phyloP scores from a whole-genome alignment of 495 filamentous ascomycete genomes.

The Delitschia confertaspora region DNA sequence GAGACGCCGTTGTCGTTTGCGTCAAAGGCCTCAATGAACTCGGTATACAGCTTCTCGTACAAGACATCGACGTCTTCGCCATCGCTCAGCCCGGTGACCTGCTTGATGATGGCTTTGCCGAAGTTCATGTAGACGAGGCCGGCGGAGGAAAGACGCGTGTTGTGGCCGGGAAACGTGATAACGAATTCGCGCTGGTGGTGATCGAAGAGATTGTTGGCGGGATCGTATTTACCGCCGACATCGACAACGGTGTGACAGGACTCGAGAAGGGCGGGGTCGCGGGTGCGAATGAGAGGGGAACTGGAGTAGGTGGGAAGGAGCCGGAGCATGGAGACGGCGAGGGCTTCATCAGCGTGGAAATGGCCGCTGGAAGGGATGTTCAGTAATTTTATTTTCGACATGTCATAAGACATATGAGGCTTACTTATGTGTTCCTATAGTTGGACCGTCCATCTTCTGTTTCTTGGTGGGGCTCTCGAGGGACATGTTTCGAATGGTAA shows the following conservation, averaged over 20 bases:
- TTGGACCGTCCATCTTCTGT: conserved; percentile 32
- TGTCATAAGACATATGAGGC: conserved; percentile 13
- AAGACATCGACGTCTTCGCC: conserved; percentile 60
- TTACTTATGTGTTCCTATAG: conserved; percentile 83
- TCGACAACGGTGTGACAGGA: conserved; percentile 93
- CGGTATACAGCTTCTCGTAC: conserved; percentile 81
- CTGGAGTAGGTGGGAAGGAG: conserved; percentile 70
- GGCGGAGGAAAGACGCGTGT: conserved; percentile 84
- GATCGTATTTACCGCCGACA: conserved; percentile 83
- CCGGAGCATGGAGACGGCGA: conserved; percentile 94
- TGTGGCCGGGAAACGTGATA: conserved; percentile 64
- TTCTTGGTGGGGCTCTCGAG: conserved; percentile 32
- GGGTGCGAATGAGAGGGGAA: conserved; percentile 73
- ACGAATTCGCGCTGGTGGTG: conserved; percentile 92
- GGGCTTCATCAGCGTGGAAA: conserved; percentile 97
- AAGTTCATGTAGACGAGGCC: conserved; percentile 96
- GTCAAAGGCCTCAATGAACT: conserved; percentile 92
- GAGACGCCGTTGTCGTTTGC: conserved; percentile 94
- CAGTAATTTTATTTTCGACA: background rate
- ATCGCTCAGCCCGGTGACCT: conserved; percentile 54
- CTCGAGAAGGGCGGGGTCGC: conserved; percentile 67
- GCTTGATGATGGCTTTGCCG: conserved; percentile 68
- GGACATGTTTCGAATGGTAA: conserved; percentile 9
- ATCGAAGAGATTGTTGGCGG: conserved; percentile 70
- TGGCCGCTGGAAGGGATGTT: conserved; percentile 52